phyloP scores from a whole-genome alignment of 441 rosid genomes.

The Populus tomentosa region DNA sequence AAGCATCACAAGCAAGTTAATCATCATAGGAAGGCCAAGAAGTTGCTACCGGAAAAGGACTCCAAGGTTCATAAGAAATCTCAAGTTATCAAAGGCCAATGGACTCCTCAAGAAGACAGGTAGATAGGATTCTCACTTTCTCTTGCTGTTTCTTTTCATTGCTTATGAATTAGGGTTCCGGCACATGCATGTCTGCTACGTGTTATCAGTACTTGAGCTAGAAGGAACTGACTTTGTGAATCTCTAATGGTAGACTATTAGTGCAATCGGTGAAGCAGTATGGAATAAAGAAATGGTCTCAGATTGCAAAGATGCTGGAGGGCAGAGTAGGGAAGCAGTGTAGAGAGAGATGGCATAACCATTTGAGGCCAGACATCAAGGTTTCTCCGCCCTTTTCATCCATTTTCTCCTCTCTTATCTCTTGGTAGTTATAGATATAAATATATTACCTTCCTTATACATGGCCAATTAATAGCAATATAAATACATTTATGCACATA shows the following conservation, averaged over 20 bases:
- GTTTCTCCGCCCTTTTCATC: slow-evolving; percentile 21
- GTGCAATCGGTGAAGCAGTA: slow-evolving; percentile 36
- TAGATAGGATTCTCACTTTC: slow-evolving; percentile 1
- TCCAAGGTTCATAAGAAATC: slow-evolving; percentile 26
- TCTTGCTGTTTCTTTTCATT: background rate
- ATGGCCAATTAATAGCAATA: background rate
- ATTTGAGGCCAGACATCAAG: slow-evolving; percentile 78
- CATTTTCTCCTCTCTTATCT: background rate
- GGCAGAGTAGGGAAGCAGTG: slow-evolving; percentile 87
- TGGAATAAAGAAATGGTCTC: slow-evolving; percentile 72
- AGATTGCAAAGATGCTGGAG: slow-evolving; percentile 44
- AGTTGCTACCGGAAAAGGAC: slow-evolving; percentile 16
- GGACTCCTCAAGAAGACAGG: slow-evolving; percentile 69
- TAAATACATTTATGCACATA: background rate
- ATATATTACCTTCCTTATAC: background rate
- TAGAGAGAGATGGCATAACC: slow-evolving; percentile 89
- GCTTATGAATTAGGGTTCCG: background rate
- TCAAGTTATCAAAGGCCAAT: slow-evolving; percentile 60
- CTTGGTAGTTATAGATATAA: background rate
- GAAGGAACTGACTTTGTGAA: background rate
- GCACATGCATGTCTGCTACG: background rate
- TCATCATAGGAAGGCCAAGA: slow-evolving; percentile 18
- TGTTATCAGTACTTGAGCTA: slow-evolving; percentile 1
- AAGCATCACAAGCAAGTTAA: background rate
- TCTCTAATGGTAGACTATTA: slow-evolving; percentile 31